phyloP scores from a whole-genome alignment of 352 stramenopile species.

The Pythium rishiriense region DNA sequence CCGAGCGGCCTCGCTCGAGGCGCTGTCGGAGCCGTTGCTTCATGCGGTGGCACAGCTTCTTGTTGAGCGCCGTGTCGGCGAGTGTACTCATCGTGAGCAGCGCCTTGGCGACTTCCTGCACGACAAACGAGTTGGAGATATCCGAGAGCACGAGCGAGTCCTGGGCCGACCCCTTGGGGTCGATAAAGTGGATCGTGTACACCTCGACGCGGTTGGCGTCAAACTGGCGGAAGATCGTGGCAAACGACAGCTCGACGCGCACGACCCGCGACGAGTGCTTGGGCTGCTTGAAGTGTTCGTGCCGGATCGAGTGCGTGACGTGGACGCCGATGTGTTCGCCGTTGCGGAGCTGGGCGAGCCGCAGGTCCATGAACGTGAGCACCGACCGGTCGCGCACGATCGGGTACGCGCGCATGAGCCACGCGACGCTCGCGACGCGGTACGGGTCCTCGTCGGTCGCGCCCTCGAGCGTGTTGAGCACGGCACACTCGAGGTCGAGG shows the following conservation, averaged over 20 bases:
- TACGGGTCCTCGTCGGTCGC: slow-evolving; percentile 44
- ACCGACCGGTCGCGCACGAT: slow-evolving; percentile 21
- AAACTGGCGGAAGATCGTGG: slow-evolving; percentile 46
- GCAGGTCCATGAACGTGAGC: slow-evolving; percentile 24
- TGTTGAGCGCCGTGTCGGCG: slow-evolving; percentile 37
- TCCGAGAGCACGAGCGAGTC: slow-evolving; percentile 5
- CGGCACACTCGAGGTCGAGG: slow-evolving; percentile 37
- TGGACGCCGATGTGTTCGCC: slow-evolving; percentile 53
- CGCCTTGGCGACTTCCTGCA: slow-evolving; percentile 34
- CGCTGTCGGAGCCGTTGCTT: slow-evolving; percentile 11
- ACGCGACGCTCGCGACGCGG: slow-evolving; percentile 51
- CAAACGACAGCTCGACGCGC: slow-evolving; percentile 41
- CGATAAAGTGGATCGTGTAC: slow-evolving; percentile 44
- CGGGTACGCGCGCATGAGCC: slow-evolving; percentile 28
- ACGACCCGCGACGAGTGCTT: slow-evolving; percentile 27
- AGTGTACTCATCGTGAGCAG: slow-evolving; percentile 7
- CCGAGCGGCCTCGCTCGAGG: background rate
- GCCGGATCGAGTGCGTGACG: slow-evolving; percentile 50
- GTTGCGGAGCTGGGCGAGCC: slow-evolving; percentile 9
- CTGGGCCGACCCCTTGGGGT: slow-evolving; percentile 4
- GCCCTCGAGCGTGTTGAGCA: slow-evolving; percentile 38
- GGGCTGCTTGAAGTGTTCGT: slow-evolving; percentile 41
- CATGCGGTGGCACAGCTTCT: slow-evolving; percentile 49
- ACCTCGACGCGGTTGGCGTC: slow-evolving; percentile 41
- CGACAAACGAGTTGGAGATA: slow-evolving; percentile 8